phyloP scores from a whole-genome alignment of 225 moss, liverwort and hornwort species.

The Polytrichum formosum region DNA sequence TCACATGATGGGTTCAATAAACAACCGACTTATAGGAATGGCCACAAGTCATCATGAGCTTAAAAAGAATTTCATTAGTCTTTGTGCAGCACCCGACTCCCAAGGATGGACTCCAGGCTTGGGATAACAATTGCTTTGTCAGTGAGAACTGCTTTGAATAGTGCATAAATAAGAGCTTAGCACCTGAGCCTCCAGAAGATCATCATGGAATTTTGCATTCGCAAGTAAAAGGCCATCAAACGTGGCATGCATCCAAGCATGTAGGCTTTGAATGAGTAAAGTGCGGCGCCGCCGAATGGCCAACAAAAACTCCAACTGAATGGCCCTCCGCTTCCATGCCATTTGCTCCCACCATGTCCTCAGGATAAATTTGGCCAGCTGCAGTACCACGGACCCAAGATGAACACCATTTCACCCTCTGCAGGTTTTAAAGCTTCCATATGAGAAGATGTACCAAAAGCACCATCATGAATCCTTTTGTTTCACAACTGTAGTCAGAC shows the following conservation, averaged over 20 bases:
- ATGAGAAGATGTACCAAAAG: background rate
- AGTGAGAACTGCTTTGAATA: background rate
- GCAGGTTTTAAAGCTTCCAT: background rate
- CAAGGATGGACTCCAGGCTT: too few species aligned
- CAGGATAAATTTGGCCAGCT: conserved; percentile 72
- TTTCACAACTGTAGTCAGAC: background rate
- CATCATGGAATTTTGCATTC: conserved; percentile 85
- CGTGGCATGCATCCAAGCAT: conserved; percentile 97
- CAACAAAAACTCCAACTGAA: conserved; percentile 74
- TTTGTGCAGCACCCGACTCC: too few species aligned
- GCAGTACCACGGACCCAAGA: conserved; percentile 11
- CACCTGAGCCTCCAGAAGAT: conserved; percentile 90
- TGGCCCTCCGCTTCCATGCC: conserved; percentile 89
- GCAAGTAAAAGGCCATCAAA: conserved; percentile 87
- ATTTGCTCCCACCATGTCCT: conserved; percentile 95
- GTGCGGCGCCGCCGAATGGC: conserved; percentile 72
- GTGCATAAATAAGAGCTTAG: background rate
- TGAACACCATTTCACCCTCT: background rate
- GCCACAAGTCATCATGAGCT: too few species aligned
- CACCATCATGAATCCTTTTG: background rate
- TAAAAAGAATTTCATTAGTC: too few species aligned
- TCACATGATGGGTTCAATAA: too few species aligned
- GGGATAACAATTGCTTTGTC: too few species aligned
- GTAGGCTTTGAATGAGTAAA: conserved; percentile 61
- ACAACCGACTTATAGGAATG: too few species aligned